phyloP scores from a whole-genome alignment of 495 filamentous ascomycete species.

The Chlorociboria aeruginascens region DNA sequence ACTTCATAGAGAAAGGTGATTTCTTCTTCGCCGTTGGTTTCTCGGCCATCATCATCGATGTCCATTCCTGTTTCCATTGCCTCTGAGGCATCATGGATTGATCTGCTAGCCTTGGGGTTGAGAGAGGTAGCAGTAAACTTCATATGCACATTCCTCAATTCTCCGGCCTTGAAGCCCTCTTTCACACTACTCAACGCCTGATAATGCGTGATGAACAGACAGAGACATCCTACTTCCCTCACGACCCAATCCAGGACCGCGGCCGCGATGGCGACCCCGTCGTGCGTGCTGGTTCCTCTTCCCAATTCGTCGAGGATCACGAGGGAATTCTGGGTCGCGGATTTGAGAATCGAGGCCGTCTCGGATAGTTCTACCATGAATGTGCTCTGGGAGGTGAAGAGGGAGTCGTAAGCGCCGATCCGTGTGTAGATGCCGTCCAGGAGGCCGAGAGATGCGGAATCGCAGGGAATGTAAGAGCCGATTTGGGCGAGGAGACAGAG shows the following conservation, averaged over 20 bases:
- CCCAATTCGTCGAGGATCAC: conserved; percentile 95
- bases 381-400: conserved; percentile 87
- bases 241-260: conserved; percentile 80
- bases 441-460: conserved; percentile 60
- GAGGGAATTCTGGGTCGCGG: conserved; percentile 62
- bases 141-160: conserved; percentile 34
- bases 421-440: conserved; percentile 89
- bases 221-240: conserved; percentile 59
- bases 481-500: conserved; percentile 91
- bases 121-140: conserved; percentile 20
- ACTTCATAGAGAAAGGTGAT: conserved; percentile 81
- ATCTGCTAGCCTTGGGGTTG: neutral
- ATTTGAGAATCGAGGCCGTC: conserved; percentile 77
- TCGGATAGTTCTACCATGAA: conserved; percentile 98
- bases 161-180: conserved; percentile 56
- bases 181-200: conserved; percentile 68
- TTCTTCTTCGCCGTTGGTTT: conserved; percentile 32
- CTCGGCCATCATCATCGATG: neutral
- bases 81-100: neutral
- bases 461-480: conserved; percentile 85
- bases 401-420: conserved; percentile 95
- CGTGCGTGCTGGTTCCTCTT: conserved; percentile 84
- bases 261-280: conserved; percentile 92
- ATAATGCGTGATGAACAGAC: conserved; percentile 95
- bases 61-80: neutral